Percentiles rank a stretch among this genome's conserved stretches.
phyloP scores from a whole-genome alignment of 257 asterid genomes.

The Solanum stenotomum region DNA sequence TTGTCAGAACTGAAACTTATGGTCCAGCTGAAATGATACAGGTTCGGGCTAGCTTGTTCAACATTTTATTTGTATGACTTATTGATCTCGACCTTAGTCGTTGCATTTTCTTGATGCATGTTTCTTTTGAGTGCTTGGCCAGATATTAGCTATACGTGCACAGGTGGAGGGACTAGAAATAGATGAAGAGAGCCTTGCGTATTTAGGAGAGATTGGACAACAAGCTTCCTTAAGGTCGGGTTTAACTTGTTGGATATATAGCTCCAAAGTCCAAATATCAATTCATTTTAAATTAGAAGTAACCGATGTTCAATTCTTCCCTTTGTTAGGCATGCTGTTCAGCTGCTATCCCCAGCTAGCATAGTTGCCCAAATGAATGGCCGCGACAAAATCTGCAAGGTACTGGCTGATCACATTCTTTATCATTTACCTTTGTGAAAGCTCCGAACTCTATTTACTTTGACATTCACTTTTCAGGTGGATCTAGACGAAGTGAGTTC shows the following conservation, averaged over 20 bases:
- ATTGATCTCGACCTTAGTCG: background rate
- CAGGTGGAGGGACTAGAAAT: slow-evolving; percentile 85
- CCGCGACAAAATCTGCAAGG: slow-evolving; percentile 90
- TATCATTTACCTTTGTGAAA: background rate
- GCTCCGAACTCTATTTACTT: background rate
- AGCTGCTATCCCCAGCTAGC: slow-evolving; percentile 80
- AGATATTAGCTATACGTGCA: slow-evolving; percentile 93
- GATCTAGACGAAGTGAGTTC: slow-evolving; percentile 82
- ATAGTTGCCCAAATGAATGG: slow-evolving; percentile 78
- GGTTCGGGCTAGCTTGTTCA: slow-evolving; percentile 23
- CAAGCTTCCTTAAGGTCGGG: slow-evolving; percentile 73
- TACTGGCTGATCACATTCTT: slow-evolving; percentile 6
- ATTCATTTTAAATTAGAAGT: background rate
- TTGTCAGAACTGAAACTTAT: slow-evolving; percentile 84
- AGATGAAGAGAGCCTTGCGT: slow-evolving; percentile 89
- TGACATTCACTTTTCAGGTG: slow-evolving; percentile 32
- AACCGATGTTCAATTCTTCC: background rate
- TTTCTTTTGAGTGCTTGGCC: background rate
- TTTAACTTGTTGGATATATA: background rate
- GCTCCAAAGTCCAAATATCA: background rate
- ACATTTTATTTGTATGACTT: background rate
- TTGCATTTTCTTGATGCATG: background rate
- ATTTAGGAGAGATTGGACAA: slow-evolving; percentile 77
- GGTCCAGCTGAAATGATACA: slow-evolving; percentile 98
- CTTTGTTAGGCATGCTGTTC: slow-evolving; percentile 72